Evolutionary conservation across 352 stramenopile species (phyloP).

Genomic region (Globisporangium emineosum): DNA sequence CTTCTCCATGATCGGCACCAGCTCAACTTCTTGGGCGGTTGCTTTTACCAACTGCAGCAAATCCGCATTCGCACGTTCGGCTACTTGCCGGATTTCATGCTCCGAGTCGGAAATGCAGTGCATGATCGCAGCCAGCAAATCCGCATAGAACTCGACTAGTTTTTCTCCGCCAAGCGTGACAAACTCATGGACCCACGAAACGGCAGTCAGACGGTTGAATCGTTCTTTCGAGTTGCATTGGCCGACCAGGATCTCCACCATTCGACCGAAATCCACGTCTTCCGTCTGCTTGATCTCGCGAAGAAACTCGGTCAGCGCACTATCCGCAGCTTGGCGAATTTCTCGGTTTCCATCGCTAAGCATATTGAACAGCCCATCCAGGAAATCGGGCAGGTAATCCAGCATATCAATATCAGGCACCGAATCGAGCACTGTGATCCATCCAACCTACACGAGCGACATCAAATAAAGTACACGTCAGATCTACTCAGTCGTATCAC

Average conservation of each 20-base stretch:
- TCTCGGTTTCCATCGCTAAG: slow-evolving; percentile 98
- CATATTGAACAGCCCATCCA: slow-evolving; percentile 99
- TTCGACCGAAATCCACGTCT: slow-evolving; percentile 96
- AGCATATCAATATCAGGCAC: slow-evolving; percentile 99
- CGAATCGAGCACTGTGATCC: slow-evolving; percentile 98
- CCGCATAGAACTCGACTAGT: slow-evolving; percentile 94
- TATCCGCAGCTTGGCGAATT: slow-evolving; percentile 96
- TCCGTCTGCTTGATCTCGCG: slow-evolving; percentile 95
- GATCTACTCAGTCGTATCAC: not conserved
- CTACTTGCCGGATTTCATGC: slow-evolving; percentile 95
- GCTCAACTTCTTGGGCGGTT: slow-evolving; percentile 87
- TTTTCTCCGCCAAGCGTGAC: slow-evolving; percentile 94
- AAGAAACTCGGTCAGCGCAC: slow-evolving; percentile 93
- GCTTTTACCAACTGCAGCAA: slow-evolving; percentile 94
- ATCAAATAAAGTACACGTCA: not conserved
- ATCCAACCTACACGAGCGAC: slow-evolving; percentile 58
- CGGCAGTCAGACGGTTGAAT: slow-evolving; percentile 96
- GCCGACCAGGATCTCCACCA: slow-evolving; percentile 97
- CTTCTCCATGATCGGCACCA: slow-evolving; percentile 93
- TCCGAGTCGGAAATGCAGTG: slow-evolving; percentile 98
- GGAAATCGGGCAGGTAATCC: slow-evolving; percentile 96
- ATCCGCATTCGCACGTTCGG: slow-evolving; percentile 96
- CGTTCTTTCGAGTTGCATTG: slow-evolving; percentile 97
- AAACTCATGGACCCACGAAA: slow-evolving; percentile 98
- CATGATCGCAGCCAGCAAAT: slow-evolving; percentile 96